A percentile compares a stretch with the other conserved stretches of the same genome.
Conservation (phyloP, 805 yeast genomes). For the Pichia ethanolica region DNA sequence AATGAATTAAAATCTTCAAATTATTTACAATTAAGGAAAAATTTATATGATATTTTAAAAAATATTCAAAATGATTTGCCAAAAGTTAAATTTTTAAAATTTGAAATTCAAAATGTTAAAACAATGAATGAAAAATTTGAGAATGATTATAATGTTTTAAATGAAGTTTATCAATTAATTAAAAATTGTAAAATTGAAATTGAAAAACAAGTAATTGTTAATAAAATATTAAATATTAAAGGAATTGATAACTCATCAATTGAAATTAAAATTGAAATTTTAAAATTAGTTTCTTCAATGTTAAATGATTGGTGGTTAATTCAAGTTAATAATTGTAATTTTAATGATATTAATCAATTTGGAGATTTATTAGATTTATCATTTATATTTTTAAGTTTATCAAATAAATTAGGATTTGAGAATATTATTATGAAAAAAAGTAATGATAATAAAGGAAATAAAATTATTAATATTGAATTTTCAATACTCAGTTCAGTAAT, state of each 20-base stretch:
- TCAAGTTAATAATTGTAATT: slow-evolving; percentile 31
- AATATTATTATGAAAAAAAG: not conserved
- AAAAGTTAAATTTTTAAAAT: slow-evolving; percentile 11
- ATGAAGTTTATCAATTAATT: slow-evolving; percentile 4
- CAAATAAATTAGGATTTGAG: not conserved
- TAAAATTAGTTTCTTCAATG: slow-evolving; percentile 14
- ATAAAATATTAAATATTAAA: slow-evolving; percentile 1
- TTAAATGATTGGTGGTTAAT: slow-evolving; percentile 16
- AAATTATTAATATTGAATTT: not conserved
- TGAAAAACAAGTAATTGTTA: not conserved
- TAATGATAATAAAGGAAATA: not conserved
- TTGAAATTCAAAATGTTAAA: slow-evolving; percentile 12
- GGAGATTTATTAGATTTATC: slow-evolving; percentile 20
- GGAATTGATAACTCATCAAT: not conserved
- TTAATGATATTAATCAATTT: slow-evolving; percentile 26
- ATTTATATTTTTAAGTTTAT: slow-evolving; percentile 6
- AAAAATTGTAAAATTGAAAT: not conserved
- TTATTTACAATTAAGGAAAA: slow-evolving; percentile 15
- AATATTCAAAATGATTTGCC: slow-evolving; percentile 6
- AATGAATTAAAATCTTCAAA: not conserved
- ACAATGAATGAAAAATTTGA: slow-evolving; percentile 1
- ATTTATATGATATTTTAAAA: slow-evolving; percentile 13
- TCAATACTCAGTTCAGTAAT: slow-evolving; percentile 4
- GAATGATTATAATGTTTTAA: not conserved
- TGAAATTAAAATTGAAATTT: slow-evolving; percentile 6